Percentiles rank a stretch among this genome's conserved stretches.
Evolutionary conservation across 805 yeast species (phyloP).

Genomic region (Starmerella powellii): DNA sequence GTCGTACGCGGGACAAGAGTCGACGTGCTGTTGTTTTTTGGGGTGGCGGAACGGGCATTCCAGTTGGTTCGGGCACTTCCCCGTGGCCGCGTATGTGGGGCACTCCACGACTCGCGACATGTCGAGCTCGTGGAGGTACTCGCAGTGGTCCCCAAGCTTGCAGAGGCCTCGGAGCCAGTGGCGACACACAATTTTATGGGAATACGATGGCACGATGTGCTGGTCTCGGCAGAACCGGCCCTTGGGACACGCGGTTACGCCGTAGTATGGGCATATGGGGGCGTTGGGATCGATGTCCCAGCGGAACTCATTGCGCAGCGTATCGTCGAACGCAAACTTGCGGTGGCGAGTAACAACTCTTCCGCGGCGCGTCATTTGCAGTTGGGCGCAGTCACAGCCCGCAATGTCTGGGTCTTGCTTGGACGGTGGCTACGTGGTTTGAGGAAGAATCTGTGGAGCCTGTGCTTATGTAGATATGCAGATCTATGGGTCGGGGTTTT

Average conservation of each 20-base stretch:
- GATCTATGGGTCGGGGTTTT: background rate
- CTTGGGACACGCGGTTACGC: constrained; percentile 65
- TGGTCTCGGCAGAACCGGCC: constrained; percentile 80
- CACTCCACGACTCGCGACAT: constrained; percentile 95
- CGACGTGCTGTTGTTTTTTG: constrained; percentile 34
- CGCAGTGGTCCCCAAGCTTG: constrained; percentile 93
- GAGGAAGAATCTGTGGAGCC: background rate
- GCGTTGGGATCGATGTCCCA: constrained; percentile 80
- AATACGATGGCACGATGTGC: constrained; percentile 57
- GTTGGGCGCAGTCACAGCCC: background rate
- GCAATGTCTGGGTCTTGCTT: no score
- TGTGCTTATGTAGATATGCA: background rate
- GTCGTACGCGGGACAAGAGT: constrained; percentile 77
- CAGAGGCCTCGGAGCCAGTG: constrained; percentile 97
- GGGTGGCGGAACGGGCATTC: constrained; percentile 82
- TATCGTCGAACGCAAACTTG: constrained; percentile 65
- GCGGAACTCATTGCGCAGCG: constrained; percentile 64
- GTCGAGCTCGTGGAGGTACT: constrained; percentile 89
- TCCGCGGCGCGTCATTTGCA: constrained; percentile 9
- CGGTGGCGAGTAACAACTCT: constrained; percentile 25
- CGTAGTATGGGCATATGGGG: constrained; percentile 69
- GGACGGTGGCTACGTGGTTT: no score
- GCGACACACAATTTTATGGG: constrained; percentile 82
- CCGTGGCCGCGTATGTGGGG: constrained; percentile 63
- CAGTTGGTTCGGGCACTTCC: constrained; percentile 71